phyloP scores from a whole-genome alignment of 2,329 filamentous ascomycete species.

The Fusarium goolgardi region DNA sequence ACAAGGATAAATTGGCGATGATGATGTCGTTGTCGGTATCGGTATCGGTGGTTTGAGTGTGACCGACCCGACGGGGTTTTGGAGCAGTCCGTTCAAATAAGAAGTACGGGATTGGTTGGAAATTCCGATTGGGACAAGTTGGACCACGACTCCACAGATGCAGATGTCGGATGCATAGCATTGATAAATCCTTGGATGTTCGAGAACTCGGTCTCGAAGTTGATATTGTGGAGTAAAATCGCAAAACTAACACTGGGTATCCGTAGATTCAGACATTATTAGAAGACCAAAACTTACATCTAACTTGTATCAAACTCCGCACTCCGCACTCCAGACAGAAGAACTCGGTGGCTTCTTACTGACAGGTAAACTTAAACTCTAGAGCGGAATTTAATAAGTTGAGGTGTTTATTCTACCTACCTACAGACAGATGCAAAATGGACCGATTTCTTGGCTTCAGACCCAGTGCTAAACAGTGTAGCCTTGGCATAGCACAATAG shows the following conservation, averaged over 20 bases:
- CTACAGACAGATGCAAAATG: background rate
- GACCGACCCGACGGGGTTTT: slow-evolving; percentile 34
- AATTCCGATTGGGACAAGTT: slow-evolving; percentile 10
- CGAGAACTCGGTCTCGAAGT: slow-evolving; percentile 24
- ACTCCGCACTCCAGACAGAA: too few relatives aligned
- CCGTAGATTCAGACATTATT: background rate
- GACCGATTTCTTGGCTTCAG: slow-evolving; percentile 8
- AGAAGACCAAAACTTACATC: background rate
- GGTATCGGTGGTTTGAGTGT: slow-evolving; percentile 30
- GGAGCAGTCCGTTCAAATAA: slow-evolving; percentile 8
- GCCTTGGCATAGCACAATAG: slow-evolving; percentile 12
- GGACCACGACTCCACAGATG: slow-evolving; percentile 16
- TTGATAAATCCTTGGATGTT: slow-evolving; percentile 14
- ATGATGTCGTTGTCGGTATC: slow-evolving; percentile 18
- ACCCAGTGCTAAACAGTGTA: slow-evolving; percentile 4
- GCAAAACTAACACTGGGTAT: background rate
- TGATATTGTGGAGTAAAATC: slow-evolving; percentile 5
- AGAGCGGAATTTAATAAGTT: slow-evolving; percentile 7
- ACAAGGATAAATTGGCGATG: slow-evolving; percentile 32
- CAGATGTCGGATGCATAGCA: slow-evolving; percentile 10
- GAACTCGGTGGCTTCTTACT: background rate
- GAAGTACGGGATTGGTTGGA: slow-evolving; percentile 18
- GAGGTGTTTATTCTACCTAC: background rate
- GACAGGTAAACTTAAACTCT: background rate
- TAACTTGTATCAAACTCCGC: background rate